These are phyloP conservation scores for Corynespora cassiicola DNA, from an alignment of 2,329 filamentous ascomycete species.

Conservation along the genomic window DNA sequence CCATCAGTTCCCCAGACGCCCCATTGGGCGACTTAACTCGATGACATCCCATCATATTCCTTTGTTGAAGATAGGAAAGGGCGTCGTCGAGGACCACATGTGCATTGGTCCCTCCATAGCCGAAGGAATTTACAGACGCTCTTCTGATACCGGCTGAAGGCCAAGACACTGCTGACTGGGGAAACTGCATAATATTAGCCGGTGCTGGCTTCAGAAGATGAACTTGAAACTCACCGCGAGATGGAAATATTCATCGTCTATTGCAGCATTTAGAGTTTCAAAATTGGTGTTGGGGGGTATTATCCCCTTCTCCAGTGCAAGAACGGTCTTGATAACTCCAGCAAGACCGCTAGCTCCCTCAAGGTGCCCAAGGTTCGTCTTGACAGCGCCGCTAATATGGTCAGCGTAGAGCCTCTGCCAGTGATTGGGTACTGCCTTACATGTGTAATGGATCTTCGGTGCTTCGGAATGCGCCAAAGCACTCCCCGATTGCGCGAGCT, in stretches of 20 bases:
- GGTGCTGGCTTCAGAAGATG: too few relatives aligned
- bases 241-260: conserved; percentile 12
- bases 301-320: conserved; percentile 38
- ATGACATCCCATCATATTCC: too few relatives aligned
- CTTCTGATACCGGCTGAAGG: conserved; percentile 16
- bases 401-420: neutral
- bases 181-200: conserved; percentile 12
- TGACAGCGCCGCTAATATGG: conserved; percentile 12
- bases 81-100: conserved; percentile 26
- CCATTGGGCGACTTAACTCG: too few relatives aligned
- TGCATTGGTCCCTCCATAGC: conserved; percentile 31
- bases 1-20: neutral
- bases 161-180: conserved; percentile 13
- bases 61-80: conserved; percentile 10
- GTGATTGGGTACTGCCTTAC: neutral
- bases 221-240: conserved; percentile 2
- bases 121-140: conserved; percentile 34
- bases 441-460: conserved; percentile 1
- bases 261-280: conserved; percentile 33
- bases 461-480: conserved; percentile 7
- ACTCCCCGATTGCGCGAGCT: conserved; percentile 17
- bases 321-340: conserved; percentile 29
- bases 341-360: conserved; percentile 28
- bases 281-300: conserved; percentile 41
- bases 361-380: conserved; percentile 29